phyloP scores from a whole-genome alignment of 306 rosid genomes.

The Ochetophila trinervis region DNA sequence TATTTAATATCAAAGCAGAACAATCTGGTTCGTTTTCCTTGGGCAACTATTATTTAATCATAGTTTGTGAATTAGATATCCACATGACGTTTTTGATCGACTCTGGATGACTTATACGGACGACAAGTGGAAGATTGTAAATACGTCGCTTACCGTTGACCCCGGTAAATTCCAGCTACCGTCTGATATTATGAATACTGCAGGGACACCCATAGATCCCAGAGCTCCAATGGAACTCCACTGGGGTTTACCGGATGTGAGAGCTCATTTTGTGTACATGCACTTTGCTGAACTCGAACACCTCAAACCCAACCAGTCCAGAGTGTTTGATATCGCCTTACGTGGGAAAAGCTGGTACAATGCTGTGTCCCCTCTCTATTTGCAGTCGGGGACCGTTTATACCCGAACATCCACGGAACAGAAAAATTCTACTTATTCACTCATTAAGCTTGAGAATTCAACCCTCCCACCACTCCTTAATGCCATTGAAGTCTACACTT shows the following conservation, averaged over 20 bases:
- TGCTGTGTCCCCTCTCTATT: neutral
- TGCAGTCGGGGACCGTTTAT: neutral
- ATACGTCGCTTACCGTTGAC: neutral
- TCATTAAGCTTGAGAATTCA: neutral
- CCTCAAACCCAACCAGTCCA: slow-evolving; percentile 5
- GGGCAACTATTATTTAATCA: no score
- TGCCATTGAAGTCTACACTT: slow-evolving; percentile 23
- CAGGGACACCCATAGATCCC: neutral
- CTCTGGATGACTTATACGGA: neutral
- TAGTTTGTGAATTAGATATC: slow-evolving; percentile 16
- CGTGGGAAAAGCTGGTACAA: neutral
- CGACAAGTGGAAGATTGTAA: neutral
- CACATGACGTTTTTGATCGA: slow-evolving; percentile 20
- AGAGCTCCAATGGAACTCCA: neutral
- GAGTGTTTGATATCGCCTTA: slow-evolving; percentile 1
- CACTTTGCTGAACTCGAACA: slow-evolving; percentile 12
- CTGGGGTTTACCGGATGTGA: neutral
- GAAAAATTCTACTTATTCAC: neutral
- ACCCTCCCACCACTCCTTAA: slow-evolving; percentile 22
- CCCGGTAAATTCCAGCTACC: slow-evolving; percentile 1
- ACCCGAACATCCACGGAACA: neutral
- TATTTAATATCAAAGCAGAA: neutral
- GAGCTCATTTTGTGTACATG: neutral
- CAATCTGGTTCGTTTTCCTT: neutral
- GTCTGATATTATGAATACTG: slow-evolving; percentile 18